Evolutionary conservation across 352 stramenopile species (phyloP), one percentile per base, ranked within the genome.

Genomic region (Phytophthora europaea): DNA sequence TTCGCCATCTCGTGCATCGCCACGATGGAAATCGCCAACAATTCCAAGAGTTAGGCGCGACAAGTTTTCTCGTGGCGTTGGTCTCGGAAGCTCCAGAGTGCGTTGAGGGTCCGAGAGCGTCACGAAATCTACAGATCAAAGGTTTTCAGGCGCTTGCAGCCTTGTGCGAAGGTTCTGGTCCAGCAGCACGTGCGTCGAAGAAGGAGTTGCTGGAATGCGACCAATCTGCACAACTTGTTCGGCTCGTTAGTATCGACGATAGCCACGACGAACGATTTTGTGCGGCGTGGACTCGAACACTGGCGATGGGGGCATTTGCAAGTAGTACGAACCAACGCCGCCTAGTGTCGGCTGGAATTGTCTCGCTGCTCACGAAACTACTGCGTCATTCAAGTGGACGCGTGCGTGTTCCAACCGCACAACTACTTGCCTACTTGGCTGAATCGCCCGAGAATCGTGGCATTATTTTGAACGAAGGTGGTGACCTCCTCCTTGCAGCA

Each of bases 151-250:
- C 84, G 4, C 65, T 93, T 40, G 70, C 77, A n/a, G 82, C 76
- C 4, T 69, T 95, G 28, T 84, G 78, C 36, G 63, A 76, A 15
- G 85, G 84, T 4, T 51, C 65, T 18, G 81, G 38, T 0, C 0
- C 56, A 2, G 67, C 64, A 5, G 72, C 84, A 10, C 87, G 80
- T 58, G 51, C 70, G 2, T 85, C 75, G 56, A 95, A 94, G 53
- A 80, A 79, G 22, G 85, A 94, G 23, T 57, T 87, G 12, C 50
- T 94, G 3, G 84, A 94, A 31, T 90, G 78, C 13, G 81, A 90
- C 0, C 67, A 81, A 36, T 83, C 83, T 10, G 18, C 56, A 22
- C 61, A 78, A 16, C 63, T 95, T 8, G 47, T 89, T 4, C 51
- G 59, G 0, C 54, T 93, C 47, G 75, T 85, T 5, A 23, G 51